Percentiles rank a stretch among this genome's conserved stretches.
Conservation (phyloP, 345 rosid genomes). For the Lepidium didymum region DNA sequence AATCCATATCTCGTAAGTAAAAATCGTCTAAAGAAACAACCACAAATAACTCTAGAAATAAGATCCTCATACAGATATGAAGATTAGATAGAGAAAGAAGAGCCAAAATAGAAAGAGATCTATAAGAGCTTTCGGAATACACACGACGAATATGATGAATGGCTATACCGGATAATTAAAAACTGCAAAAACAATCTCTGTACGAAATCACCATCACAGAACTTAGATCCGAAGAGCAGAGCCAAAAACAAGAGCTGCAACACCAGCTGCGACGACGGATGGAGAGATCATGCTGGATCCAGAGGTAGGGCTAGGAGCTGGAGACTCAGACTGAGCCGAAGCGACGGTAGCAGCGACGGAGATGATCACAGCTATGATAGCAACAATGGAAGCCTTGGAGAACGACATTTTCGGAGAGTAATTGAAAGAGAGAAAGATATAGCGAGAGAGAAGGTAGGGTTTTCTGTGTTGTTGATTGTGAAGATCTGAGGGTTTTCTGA, state of each 20-base stretch:
- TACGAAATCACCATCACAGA: constrained; percentile 22
- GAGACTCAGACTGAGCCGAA: constrained; percentile 42
- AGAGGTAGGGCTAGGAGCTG: constrained; percentile 52
- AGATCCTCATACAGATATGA: constrained; percentile 12
- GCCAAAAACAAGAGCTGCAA: constrained; percentile 44
- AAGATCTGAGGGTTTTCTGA: not conserved
- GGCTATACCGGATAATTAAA: constrained; percentile 2
- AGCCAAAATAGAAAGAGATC: constrained; percentile 7
- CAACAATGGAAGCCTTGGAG: constrained; percentile 26
- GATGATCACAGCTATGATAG: constrained; percentile 29
- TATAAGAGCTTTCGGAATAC: constrained; percentile 25
- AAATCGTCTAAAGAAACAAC: constrained; percentile 5
- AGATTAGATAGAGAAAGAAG: not conserved
- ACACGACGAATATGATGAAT: constrained; percentile 28
- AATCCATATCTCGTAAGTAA: constrained; percentile 1
- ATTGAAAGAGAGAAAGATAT: not conserved
- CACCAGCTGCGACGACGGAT: constrained; percentile 31
- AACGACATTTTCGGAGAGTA: constrained; percentile 35
- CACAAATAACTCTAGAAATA: constrained; percentile 3
- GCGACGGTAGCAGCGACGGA: constrained; percentile 33
- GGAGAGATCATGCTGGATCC: constrained; percentile 42
- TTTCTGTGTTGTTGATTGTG: not conserved
- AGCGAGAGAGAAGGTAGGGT: not conserved
- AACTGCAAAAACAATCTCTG: constrained; percentile 19
- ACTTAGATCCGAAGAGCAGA: constrained; percentile 47